Percentiles rank a stretch among this genome's conserved stretches.
These are phyloP conservation scores for Monilinia fructicola DNA, from an alignment of 2,329 filamentous ascomycete species.

Conservation along the genomic window DNA sequence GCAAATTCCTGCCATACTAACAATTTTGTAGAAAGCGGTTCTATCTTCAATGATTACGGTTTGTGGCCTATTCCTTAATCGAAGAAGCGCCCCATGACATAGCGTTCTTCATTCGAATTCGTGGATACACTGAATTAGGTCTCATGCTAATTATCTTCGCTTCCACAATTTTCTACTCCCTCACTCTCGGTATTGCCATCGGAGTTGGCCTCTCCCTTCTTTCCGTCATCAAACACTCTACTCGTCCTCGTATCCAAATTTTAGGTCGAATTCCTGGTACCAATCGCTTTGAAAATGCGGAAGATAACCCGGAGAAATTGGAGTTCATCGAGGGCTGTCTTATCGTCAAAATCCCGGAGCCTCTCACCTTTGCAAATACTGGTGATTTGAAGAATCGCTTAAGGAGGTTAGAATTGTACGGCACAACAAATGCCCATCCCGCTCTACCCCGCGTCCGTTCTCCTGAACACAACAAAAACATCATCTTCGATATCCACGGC, in stretches of 20 bases:
- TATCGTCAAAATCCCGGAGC: constrained; percentile 97
- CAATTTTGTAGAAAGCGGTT: constrained; percentile 73
- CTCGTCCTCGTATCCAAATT: constrained; percentile 92
- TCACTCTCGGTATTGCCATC: constrained; percentile 89
- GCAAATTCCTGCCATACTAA: constrained; percentile 25
- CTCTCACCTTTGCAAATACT: constrained; percentile 94
- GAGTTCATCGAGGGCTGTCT: constrained; percentile 91
- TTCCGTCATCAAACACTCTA: constrained; percentile 85
- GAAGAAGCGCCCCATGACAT: constrained; percentile 95
- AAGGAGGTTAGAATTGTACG: constrained; percentile 82
- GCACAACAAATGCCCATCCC: constrained; percentile 80
- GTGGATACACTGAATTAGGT: constrained; percentile 79
- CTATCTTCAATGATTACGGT: constrained; percentile 93
- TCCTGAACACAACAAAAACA: constrained; percentile 81
- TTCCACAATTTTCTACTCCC: constrained; percentile 90
- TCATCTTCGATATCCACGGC: constrained; percentile 98
- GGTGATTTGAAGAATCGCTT: constrained; percentile 85
- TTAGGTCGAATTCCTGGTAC: constrained; percentile 85
- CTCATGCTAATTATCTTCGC: constrained; percentile 90
- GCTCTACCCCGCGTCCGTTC: constrained; percentile 76
- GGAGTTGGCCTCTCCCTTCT: constrained; percentile 89
- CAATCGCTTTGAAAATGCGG: constrained; percentile 82
- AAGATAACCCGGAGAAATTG: constrained; percentile 66
- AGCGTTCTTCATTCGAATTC: constrained; percentile 81
- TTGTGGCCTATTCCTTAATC: constrained; percentile 90